Percentiles rank a stretch among this genome's conserved stretches.
These are phyloP conservation scores for Backusella luteola DNA, from an alignment of 192 early-diverging fungal genomes.

Conservation along the genomic window DNA sequence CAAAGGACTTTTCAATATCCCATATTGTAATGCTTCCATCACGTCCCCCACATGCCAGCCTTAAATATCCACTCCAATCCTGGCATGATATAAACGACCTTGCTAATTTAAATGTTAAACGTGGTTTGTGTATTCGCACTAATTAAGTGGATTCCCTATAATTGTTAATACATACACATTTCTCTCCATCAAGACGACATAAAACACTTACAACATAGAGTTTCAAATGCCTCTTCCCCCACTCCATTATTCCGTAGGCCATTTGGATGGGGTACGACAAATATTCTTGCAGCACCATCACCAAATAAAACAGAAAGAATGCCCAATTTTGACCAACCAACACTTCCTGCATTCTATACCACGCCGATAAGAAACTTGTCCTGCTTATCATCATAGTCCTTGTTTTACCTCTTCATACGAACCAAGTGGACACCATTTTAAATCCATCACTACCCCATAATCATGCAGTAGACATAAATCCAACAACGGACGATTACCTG, in stretches of 20 bases:
- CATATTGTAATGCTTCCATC: neutral
- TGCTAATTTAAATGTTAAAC: neutral
- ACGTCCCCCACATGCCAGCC: neutral
- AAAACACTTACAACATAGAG: slow-evolving; percentile 3
- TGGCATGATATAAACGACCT: neutral
- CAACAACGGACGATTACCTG: slow-evolving; percentile 9
- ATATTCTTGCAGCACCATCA: slow-evolving; percentile 23
- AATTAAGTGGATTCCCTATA: neutral
- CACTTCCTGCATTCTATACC: neutral
- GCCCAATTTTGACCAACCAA: slow-evolving; percentile 22
- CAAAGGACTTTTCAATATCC: neutral
- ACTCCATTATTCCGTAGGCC: neutral
- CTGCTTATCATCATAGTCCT: too few species aligned
- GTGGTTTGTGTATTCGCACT: neutral
- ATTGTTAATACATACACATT: neutral
- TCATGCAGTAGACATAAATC: slow-evolving; percentile 41
- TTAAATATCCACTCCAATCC: neutral
- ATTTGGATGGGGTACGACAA: slow-evolving; percentile 29
- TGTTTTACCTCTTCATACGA: slow-evolving; percentile 26
- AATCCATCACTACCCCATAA: slow-evolving; percentile 25
- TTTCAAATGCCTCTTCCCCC: neutral
- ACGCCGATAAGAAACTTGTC: neutral
- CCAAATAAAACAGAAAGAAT: slow-evolving; percentile 33
- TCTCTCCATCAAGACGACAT: neutral
- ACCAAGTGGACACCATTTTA: slow-evolving; percentile 43